Percentiles rank a stretch among this genome's conserved stretches.
Conservation (phyloP, 2,329 filamentous ascomycete species). For the Xylaria sp. region DNA sequence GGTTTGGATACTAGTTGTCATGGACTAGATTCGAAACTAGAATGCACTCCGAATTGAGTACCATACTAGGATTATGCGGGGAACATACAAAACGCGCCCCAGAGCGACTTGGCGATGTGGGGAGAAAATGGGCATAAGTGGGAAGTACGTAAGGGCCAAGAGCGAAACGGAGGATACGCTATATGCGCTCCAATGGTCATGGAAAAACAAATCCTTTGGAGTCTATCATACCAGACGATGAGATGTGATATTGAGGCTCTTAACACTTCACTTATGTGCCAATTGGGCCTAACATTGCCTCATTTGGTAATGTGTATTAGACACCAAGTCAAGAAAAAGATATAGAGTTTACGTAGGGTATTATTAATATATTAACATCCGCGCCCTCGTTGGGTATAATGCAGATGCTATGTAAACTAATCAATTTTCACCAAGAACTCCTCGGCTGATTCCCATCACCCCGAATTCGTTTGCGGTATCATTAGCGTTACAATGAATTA, state of each 20-base stretch:
- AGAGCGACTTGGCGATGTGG: conserved; percentile 24
- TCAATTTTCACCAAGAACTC: not conserved
- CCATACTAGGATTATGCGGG: not conserved
- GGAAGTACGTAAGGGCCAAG: not conserved
- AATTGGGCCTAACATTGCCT: not conserved
- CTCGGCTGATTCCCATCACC: not conserved
- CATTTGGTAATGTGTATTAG: not conserved
- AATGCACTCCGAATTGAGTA: too few relatives aligned
- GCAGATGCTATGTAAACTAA: not conserved
- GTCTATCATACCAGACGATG: not conserved
- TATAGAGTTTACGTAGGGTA: not conserved
- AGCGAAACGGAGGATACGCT: not conserved
- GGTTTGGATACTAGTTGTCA: not conserved
- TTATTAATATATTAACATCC: not conserved
- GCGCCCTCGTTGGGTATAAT: not conserved
- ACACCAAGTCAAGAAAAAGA: not conserved
- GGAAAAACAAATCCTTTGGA: not conserved
- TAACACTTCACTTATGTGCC: not conserved
- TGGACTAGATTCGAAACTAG: not conserved
- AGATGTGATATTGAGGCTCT: not conserved
- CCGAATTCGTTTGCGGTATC: not conserved
- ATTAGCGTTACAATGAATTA: not conserved
- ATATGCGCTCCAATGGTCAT: conserved; percentile 31
- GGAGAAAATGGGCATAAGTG: conserved; percentile 16
- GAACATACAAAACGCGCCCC: not conserved